Percentiles rank a stretch among this genome's conserved stretches.
These are phyloP conservation scores for Acephala macrosclerotiorum DNA, from an alignment of 2,329 filamentous ascomycete genomes.

Conservation along the genomic window DNA sequence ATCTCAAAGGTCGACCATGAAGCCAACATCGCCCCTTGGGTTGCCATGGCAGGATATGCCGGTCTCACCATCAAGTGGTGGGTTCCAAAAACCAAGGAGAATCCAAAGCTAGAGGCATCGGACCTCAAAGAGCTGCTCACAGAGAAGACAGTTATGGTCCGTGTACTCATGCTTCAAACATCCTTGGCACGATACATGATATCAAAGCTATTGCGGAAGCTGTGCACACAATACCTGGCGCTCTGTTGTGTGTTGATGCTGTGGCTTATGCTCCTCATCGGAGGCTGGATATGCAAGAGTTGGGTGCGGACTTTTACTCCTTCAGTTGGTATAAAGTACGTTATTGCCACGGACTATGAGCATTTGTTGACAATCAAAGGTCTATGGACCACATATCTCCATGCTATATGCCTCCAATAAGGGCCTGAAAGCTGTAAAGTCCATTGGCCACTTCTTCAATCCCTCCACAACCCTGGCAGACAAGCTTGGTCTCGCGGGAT, in stretches of 20 bases:
- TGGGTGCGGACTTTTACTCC: conserved; percentile 79
- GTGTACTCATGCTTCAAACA: conserved; percentile 77
- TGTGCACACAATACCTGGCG: conserved; percentile 57
- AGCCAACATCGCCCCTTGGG: conserved; percentile 78
- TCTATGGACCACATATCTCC: conserved; percentile 79
- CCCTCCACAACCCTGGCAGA: conserved; percentile 63
- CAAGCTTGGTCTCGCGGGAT: conserved; percentile 72
- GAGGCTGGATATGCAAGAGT: conserved; percentile 69
- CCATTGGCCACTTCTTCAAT: conserved; percentile 75
- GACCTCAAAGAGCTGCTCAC: conserved; percentile 67
- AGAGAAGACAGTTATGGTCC: conserved; percentile 71
- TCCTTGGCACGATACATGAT: conserved; percentile 75
- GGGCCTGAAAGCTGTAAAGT: conserved; percentile 62
- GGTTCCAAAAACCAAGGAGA: conserved; percentile 56
- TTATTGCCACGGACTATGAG: not conserved
- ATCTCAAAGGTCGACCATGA: conserved; percentile 79
- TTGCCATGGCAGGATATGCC: conserved; percentile 68
- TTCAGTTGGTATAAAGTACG: conserved; percentile 80
- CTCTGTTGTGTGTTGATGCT: conserved; percentile 76
- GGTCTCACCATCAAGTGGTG: conserved; percentile 75
- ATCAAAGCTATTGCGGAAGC: conserved; percentile 61
- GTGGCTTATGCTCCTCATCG: conserved; percentile 81
- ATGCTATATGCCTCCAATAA: conserved; percentile 70
- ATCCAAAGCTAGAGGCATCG: conserved; percentile 65
- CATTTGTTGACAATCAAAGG: conserved; percentile 42